Evolutionary conservation across 345 rosid species (phyloP).

Genomic region (Moricandia moricandioides): DNA sequence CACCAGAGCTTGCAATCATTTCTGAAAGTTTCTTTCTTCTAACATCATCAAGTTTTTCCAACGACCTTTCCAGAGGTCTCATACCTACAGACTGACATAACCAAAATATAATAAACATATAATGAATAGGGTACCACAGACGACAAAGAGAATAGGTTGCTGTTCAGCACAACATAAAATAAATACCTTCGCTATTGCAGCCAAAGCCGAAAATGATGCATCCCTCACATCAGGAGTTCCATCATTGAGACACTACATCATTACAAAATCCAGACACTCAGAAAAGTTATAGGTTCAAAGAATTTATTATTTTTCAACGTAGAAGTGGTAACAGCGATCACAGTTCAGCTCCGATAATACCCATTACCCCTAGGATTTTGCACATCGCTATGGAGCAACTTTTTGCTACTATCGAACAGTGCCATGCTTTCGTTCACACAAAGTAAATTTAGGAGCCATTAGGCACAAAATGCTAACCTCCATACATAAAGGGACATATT

Average conservation of each 20-base stretch:
- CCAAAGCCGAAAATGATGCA: constrained; percentile 89
- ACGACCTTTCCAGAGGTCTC: constrained; percentile 92
- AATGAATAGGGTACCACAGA: constrained; percentile 12
- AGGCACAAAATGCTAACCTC: constrained; percentile 62
- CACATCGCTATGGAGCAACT: constrained; percentile 4
- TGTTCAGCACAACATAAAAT: constrained; percentile 9
- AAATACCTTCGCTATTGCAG: constrained; percentile 91
- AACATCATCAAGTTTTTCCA: constrained; percentile 99
- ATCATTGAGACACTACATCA: constrained; percentile 84
- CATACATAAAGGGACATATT: constrained; percentile 92
- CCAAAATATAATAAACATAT: constrained; percentile 20
- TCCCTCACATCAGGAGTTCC: constrained; percentile 99
- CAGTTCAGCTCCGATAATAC: constrained; percentile 7
- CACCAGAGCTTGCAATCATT: constrained; percentile 78
- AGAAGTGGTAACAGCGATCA: constrained; percentile 5
- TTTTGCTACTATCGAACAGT: constrained; percentile 1
- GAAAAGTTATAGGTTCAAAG: neutral
- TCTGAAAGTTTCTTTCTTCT: constrained; percentile 94
- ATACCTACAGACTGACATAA: constrained; percentile 81
- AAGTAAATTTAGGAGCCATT: constrained; percentile 13
- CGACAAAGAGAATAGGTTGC: neutral
- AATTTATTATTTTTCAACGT: neutral
- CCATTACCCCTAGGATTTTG: neutral
- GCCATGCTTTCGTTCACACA: constrained; percentile 13
- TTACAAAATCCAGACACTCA: constrained; percentile 25